phyloP scores from a whole-genome alignment of 176 grass and related monocot species.

The Zoysia pacifica region DNA sequence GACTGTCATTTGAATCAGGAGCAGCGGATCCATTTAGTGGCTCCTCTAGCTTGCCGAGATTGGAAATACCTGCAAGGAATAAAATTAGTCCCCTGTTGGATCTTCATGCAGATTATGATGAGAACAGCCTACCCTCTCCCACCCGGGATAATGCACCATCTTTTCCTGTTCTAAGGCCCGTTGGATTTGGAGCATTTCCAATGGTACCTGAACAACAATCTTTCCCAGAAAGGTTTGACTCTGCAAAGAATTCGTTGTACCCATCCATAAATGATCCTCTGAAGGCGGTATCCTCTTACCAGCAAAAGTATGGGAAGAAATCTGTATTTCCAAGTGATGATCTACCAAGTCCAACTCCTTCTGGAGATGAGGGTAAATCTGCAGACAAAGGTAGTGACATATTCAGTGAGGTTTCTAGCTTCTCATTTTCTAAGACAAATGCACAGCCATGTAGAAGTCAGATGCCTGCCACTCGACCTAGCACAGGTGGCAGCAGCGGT shows the following conservation, averaged over 20 bases:
- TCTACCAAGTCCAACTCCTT: conserved; percentile 94
- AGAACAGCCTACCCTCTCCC: conserved; percentile 89
- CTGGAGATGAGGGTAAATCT: conserved; percentile 60
- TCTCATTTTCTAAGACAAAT: conserved; percentile 40
- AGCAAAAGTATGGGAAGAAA: conserved; percentile 67
- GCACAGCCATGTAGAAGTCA: conserved; percentile 31
- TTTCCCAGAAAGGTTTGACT: conserved; percentile 36
- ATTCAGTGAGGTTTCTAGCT: conserved; percentile 68
- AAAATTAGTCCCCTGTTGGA: conserved; percentile 81
- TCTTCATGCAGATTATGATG: conserved; percentile 95
- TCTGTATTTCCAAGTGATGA: conserved; percentile 59
- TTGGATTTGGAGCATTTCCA: conserved; percentile 56
- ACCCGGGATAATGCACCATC: conserved; percentile 58
- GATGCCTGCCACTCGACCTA: conserved; percentile 44
- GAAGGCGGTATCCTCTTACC: conserved; percentile 87
- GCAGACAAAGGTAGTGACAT: conserved; percentile 54
- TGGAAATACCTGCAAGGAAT: conserved; percentile 52
- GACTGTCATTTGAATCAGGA: conserved; percentile 32
- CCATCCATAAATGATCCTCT: conserved; percentile 69
- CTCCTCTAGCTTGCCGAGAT: conserved; percentile 41
- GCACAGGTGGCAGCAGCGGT: conserved; percentile 20
- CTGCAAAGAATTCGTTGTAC: conserved; percentile 38
- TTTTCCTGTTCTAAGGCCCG: conserved; percentile 65
- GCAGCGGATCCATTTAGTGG: conserved; percentile 44
- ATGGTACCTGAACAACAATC: conserved; percentile 39